Conservation (phyloP, 1,139 yeast species). For the Candida dubliniensis region DNA sequence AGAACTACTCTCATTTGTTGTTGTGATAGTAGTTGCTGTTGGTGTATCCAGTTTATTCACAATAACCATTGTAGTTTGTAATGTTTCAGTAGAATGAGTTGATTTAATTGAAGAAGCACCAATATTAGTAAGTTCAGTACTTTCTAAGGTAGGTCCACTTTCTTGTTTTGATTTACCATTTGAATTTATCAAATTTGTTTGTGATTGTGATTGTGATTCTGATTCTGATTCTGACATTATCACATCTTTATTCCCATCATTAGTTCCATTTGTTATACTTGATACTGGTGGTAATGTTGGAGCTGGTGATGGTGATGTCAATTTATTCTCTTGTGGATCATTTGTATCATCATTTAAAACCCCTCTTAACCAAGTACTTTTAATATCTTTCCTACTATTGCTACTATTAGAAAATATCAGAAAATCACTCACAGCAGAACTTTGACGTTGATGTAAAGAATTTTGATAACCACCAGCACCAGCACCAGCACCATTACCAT, state of each 20-base stretch:
- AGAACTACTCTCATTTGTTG: not conserved
- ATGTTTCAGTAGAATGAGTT: conserved; percentile 1
- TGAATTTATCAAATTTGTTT: not conserved
- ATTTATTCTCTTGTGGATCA: not conserved
- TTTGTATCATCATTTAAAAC: conserved; percentile 16
- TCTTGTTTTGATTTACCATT: too few relatives aligned
- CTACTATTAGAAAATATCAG: conserved; percentile 5
- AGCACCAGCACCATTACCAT: not conserved
- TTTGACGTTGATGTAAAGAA: conserved; percentile 4
- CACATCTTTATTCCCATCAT: conserved; percentile 2
- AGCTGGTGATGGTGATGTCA: too few relatives aligned
- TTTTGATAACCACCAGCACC: not conserved
- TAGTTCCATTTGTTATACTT: not conserved
- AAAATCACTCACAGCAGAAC: conserved; percentile 4
- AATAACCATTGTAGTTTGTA: conserved; percentile 1
- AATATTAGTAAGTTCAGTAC: not conserved
- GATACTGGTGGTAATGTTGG: too few relatives aligned
- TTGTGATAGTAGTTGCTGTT: not conserved
- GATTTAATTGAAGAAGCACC: conserved; percentile 4
- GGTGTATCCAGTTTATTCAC: conserved; percentile 1
- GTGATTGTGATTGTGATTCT: too few relatives aligned
- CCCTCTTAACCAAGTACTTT: conserved; percentile 17
- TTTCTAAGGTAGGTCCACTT: too few relatives aligned
- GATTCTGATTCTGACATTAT: not conserved
- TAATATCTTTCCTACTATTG: conserved; percentile 3